phyloP scores from a whole-genome alignment of 1,284 basidiomycete genomes.

The Vanrija sp. region DNA sequence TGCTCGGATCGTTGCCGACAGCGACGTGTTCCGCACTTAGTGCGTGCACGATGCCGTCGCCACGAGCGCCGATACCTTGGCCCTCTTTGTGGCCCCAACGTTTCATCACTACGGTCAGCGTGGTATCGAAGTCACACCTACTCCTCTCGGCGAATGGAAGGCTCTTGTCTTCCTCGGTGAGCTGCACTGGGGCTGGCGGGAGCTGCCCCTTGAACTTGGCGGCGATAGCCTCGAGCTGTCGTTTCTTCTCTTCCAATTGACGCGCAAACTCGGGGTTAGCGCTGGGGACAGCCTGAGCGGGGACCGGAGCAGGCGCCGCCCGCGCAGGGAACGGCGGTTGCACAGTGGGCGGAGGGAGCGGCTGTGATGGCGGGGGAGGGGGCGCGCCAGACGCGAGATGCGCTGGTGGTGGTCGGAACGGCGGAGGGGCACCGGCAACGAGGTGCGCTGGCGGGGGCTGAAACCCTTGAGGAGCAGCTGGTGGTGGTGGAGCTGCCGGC shows the following conservation, averaged over 20 bases:
- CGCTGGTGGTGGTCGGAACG: slow-evolving; percentile 13
- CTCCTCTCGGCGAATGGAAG: slow-evolving; percentile 45
- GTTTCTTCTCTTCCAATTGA: slow-evolving; percentile 56
- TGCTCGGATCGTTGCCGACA: slow-evolving; percentile 38
- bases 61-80: slow-evolving; percentile 78
- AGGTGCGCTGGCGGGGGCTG: slow-evolving; percentile 4
- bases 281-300: not conserved
- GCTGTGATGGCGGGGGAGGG: not conserved
- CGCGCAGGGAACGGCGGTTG: not conserved
- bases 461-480: slow-evolving; percentile 2
- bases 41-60: slow-evolving; percentile 80
- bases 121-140: slow-evolving; percentile 15
- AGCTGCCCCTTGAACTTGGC: slow-evolving; percentile 32
- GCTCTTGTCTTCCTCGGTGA: slow-evolving; percentile 8
- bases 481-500: not conserved
- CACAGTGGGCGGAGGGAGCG: not conserved
- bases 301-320: not conserved
- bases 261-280: slow-evolving; percentile 3
- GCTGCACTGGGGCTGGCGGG: not conserved
- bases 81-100: slow-evolving; percentile 94
- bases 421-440: not conserved
- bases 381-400: slow-evolving; percentile 2
- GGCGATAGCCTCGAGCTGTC: slow-evolving; percentile 75
- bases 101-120: slow-evolving; percentile 40
- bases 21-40: slow-evolving; percentile 67